Conservation (phyloP, 2,329 filamentous ascomycete genomes). For the Colletotrichum cuscutae region DNA sequence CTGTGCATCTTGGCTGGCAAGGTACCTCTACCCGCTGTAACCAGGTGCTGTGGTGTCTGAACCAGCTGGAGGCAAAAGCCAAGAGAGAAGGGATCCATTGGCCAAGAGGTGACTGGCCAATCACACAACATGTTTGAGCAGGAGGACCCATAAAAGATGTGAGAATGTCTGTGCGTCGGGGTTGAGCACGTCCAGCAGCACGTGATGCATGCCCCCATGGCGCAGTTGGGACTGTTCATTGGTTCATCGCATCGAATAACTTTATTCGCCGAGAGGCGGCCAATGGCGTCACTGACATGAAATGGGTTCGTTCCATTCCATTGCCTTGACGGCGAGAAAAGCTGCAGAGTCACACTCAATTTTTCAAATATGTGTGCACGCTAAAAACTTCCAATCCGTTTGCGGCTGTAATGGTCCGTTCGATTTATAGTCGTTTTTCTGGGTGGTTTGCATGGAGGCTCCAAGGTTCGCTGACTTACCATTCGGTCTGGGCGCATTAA, state of each 20-base stretch:
- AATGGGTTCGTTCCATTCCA: background rate
- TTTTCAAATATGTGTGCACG: background rate
- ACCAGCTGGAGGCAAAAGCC: conserved; percentile 8
- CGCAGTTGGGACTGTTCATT: conserved; percentile 14
- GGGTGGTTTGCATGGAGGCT: background rate
- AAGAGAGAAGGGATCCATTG: background rate
- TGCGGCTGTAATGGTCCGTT: too few species aligned
- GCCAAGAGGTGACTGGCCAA: background rate
- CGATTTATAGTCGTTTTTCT: background rate
- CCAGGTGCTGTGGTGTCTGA: background rate
- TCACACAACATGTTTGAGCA: conserved; percentile 12
- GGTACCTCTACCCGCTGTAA: conserved; percentile 19
- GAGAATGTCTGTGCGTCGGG: background rate
- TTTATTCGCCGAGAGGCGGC: conserved; percentile 7
- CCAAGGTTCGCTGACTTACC: background rate
- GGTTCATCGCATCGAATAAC: conserved; percentile 26
- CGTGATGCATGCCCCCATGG: conserved; percentile 17
- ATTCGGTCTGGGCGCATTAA: conserved; percentile 20
- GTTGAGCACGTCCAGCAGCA: background rate
- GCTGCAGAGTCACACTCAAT: conserved; percentile 10
- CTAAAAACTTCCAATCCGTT: background rate
- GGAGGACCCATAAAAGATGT: background rate
- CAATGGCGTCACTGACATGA: conserved; percentile 27
- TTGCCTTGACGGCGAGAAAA: conserved; percentile 12
- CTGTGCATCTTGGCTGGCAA: conserved; percentile 25